Percentiles rank a stretch among this genome's conserved stretches.
phyloP scores from a whole-genome alignment of 257 asterid species.

The Jacaranda copaia region DNA sequence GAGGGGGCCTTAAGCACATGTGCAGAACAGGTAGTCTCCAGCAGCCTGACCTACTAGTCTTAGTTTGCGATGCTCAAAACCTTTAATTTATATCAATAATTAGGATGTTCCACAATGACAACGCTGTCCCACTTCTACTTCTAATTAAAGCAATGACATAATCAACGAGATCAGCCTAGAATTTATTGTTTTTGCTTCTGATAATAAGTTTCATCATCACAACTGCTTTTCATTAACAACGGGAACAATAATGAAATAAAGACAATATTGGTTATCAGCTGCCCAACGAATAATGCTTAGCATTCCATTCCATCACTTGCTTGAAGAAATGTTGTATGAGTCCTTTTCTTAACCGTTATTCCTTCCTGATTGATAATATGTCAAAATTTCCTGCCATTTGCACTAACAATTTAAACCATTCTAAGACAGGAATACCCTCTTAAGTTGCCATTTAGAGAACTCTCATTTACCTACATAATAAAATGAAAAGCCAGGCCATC shows the following conservation, averaged over 20 bases:
- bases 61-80: too few relatives aligned
- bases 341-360: not conserved
- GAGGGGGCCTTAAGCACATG: too few relatives aligned
- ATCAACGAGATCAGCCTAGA: too few relatives aligned
- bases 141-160: too few relatives aligned
- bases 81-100: too few relatives aligned
- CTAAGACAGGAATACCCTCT: not conserved
- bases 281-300: not conserved
- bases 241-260: too few relatives aligned
- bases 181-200: not conserved
- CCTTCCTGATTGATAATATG: not conserved
- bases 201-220: not conserved
- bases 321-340: not conserved
- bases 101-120: too few relatives aligned
- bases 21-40: too few relatives aligned
- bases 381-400: not conserved
- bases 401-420: not conserved
- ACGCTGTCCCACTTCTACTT: too few relatives aligned
- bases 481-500: not conserved
- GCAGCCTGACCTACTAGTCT: too few relatives aligned
- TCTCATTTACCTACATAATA: not conserved
- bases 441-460: constrained; percentile 5
- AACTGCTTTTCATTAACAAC: not conserved
- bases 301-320: not conserved
- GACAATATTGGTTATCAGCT: not conserved